Percentiles rank a stretch among this genome's conserved stretches.
These are phyloP conservation scores for Penstemon newberryi DNA, from an alignment of 257 asterid genomes.

Conservation along the genomic window DNA sequence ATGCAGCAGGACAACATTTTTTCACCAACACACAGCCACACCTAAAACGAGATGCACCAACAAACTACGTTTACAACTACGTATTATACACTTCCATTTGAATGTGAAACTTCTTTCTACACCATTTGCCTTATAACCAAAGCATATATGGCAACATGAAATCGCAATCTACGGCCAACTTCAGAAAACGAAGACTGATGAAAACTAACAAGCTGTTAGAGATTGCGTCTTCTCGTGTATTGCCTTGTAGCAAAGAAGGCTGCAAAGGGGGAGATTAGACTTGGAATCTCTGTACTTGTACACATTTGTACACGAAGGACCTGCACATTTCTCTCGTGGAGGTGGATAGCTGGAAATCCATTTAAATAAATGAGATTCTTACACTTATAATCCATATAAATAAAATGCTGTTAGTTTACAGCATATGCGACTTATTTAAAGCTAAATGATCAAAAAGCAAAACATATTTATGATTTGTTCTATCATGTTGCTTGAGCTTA, in stretches of 20 bases:
- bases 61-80: background rate
- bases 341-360: conserved; percentile 68
- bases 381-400: background rate
- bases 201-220: conserved; percentile 45
- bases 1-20: conserved; percentile 1
- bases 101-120: background rate
- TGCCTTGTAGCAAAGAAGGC: conserved; percentile 79
- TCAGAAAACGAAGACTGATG: background rate
- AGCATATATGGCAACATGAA: background rate
- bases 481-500: background rate
- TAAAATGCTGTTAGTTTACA: background rate
- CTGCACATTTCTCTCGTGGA: conserved; percentile 78
- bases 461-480: too few relatives aligned
- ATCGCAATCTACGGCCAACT: background rate
- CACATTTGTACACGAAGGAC: conserved; percentile 68
- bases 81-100: background rate
- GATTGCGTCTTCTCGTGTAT: conserved; percentile 41
- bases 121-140: background rate
- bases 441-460: background rate
- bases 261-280: conserved; percentile 77
- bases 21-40: background rate
- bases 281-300: conserved; percentile 78
- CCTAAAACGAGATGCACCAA: background rate
- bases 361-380: background rate
- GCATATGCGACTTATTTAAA: background rate